These are phyloP conservation scores for Lactarius sp. DNA, from an alignment of 768 basidiomycete species.

Conservation along the genomic window DNA sequence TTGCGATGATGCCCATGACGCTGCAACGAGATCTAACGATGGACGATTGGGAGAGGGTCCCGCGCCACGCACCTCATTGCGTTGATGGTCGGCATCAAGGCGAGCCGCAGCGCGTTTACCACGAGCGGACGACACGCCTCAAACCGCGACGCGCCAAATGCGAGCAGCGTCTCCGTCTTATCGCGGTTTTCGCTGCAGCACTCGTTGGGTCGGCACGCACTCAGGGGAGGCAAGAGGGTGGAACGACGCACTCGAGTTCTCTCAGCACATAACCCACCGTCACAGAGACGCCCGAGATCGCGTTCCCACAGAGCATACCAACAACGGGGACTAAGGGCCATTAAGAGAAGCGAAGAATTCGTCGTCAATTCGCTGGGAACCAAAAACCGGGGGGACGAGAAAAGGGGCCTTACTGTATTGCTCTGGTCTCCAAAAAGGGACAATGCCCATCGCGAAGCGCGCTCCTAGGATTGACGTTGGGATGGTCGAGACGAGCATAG, in stretches of 20 bases:
- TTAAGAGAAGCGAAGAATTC: not conserved
- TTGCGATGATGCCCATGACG: constrained; percentile 72
- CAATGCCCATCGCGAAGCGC: constrained; percentile 66
- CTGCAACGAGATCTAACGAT: constrained; percentile 33
- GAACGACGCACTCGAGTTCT: constrained; percentile 57
- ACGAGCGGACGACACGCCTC: constrained; percentile 82
- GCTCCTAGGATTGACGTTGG: constrained; percentile 75
- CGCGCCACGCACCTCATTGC: constrained; percentile 62
- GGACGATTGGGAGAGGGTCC: not conserved
- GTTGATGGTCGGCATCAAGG: constrained; percentile 77
- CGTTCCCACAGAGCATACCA: constrained; percentile 81
- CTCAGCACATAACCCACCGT: constrained; percentile 65
- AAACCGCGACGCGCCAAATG: constrained; percentile 77
- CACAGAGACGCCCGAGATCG: constrained; percentile 72
- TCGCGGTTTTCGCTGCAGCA: constrained; percentile 67
- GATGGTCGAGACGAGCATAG: constrained; percentile 71
- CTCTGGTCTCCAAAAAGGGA: constrained; percentile 80
- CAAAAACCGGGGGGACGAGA: not conserved
- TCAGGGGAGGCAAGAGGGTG: not conserved
- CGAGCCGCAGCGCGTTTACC: constrained; percentile 70
- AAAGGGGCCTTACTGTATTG: constrained; percentile 58
- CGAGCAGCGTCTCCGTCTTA: constrained; percentile 80
- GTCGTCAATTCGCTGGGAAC: not conserved
- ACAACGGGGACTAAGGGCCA: constrained; percentile 60
- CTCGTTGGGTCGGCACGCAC: not conserved